Evolutionary conservation across 2,329 filamentous ascomycete genomes (phyloP), one percentile per base, ranked within the genome.

Genomic region (Cladosporium sp.): DNA sequence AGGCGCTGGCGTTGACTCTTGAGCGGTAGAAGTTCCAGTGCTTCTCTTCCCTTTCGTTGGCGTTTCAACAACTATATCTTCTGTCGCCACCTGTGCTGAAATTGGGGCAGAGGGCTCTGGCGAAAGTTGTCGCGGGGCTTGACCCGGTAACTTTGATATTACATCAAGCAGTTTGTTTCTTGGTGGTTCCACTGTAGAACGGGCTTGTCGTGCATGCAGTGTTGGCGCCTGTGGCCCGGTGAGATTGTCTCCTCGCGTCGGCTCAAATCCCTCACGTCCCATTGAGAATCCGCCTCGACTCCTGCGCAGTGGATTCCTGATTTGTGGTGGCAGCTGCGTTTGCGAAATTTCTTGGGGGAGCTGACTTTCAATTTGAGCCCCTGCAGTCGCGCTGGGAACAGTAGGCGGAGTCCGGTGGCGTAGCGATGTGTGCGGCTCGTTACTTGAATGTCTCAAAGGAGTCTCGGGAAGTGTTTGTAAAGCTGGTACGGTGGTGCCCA

Each of bases 201-300:
- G 39, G 19, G 52, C 20, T 19, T 47, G 11, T 38, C 34, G 30
- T 11, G 34, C 12, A n/a, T 38, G 54, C 17, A 56, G 20, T 6
- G 40, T 56, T 2, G 54, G 54, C 12, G 42, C 54, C 47, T 56
- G 54, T 14, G 54, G 54, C 5, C 42, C 54, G 6, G 42, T 49
- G 9, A 56, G 54, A 15, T 56, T 56, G 20, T 49, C 42, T 6
- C 54, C 54, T 17, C 42, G 30, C 8, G 54, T 47, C 5, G 30
- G 28, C 22, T 56, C 54, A 30, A 56, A 25, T 8, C 54, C 54
- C n/a, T 55, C 52, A 5, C 52, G 52, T 37, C 52, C 39, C 20
- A 55, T 47, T 3, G 52, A 55, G 22, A 25, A 38, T 25, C 54
- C 51, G 17, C 51, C 54, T 3, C 54, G 30, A 30, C 8, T 49